Evolutionary conservation across 495 filamentous ascomycete species (phyloP).

Genomic region (Lasiosphaeriaceae sp.): DNA sequence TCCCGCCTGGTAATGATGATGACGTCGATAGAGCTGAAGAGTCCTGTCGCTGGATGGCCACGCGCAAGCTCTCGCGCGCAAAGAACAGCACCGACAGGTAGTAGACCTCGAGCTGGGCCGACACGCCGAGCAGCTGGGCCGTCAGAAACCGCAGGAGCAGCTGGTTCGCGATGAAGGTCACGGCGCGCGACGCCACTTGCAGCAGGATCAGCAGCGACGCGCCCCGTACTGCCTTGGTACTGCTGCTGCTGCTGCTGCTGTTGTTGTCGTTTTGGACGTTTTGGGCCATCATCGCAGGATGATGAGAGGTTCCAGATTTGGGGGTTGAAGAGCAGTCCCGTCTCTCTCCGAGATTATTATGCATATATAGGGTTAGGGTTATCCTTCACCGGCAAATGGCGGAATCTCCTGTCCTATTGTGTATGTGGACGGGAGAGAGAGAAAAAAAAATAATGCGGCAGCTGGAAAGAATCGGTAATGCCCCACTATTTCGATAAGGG

Average conservation of each 20-base stretch:
- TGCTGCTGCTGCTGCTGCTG: not conserved
- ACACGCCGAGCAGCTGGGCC: conserved; percentile 75
- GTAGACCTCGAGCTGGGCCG: conserved; percentile 86
- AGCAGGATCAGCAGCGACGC: conserved; percentile 83
- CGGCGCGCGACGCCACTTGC: conserved; percentile 73
- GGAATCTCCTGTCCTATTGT: no score
- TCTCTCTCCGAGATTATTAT: no score
- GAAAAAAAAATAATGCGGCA: no score
- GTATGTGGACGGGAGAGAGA: no score
- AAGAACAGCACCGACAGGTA: conserved; percentile 87
- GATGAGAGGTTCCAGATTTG: no score
- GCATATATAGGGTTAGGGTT: no score
- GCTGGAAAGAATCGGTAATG: no score
- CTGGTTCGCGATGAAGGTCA: conserved; percentile 91
- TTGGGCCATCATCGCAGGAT: no score
- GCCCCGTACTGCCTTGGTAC: conserved; percentile 45
- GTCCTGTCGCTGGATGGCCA: conserved; percentile 78
- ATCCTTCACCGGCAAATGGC: no score
- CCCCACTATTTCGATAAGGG: no score
- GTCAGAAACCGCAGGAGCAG: conserved; percentile 81
- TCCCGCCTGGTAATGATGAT: conserved; percentile 4
- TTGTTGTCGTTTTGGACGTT: no score
- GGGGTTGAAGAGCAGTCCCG: no score
- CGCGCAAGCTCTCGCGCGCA: conserved; percentile 79
- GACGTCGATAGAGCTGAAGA: conserved; percentile 2